Conservation (phyloP, 73 alveolate species). For the Paramecium bursaria region DNA sequence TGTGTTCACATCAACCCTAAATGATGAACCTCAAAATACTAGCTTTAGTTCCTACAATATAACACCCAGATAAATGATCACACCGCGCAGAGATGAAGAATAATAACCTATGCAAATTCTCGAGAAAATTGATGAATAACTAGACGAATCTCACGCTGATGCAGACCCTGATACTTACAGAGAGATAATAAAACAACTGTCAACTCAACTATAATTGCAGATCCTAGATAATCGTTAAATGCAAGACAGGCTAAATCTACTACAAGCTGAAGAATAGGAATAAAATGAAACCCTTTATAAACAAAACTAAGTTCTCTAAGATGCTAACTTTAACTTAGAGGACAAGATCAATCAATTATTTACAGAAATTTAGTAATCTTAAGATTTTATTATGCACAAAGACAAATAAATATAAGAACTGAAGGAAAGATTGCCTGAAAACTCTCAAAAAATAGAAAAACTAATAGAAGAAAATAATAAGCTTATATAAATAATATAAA, state of each 20-base stretch:
- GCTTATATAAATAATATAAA: not conserved
- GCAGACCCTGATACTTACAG: conserved; percentile 44
- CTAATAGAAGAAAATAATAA: conserved; percentile 42
- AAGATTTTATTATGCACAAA: not conserved
- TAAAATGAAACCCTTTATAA: not conserved
- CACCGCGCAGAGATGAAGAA: too few relatives aligned
- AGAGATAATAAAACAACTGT: conserved; percentile 39
- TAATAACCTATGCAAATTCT: too few relatives aligned
- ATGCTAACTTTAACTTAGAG: conserved; percentile 12
- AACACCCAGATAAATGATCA: too few relatives aligned
- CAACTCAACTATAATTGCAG: conserved; percentile 38
- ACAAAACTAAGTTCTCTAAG: not conserved
- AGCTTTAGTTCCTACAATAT: too few relatives aligned
- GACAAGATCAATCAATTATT: conserved; percentile 23
- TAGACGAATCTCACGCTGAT: conserved; percentile 21
- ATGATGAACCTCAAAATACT: too few relatives aligned
- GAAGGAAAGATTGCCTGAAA: not conserved
- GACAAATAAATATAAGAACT: not conserved
- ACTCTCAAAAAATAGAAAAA: conserved; percentile 16
- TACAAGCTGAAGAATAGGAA: conserved; percentile 30
- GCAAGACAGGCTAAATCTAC: conserved; percentile 8
- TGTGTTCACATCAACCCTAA: too few relatives aligned
- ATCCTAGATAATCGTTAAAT: conserved; percentile 34
- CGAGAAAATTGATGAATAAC: too few relatives aligned
- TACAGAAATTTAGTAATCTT: conserved; percentile 11